Conservation (phyloP, 352 stramenopile genomes). For the Phytopythium boreale region DNA sequence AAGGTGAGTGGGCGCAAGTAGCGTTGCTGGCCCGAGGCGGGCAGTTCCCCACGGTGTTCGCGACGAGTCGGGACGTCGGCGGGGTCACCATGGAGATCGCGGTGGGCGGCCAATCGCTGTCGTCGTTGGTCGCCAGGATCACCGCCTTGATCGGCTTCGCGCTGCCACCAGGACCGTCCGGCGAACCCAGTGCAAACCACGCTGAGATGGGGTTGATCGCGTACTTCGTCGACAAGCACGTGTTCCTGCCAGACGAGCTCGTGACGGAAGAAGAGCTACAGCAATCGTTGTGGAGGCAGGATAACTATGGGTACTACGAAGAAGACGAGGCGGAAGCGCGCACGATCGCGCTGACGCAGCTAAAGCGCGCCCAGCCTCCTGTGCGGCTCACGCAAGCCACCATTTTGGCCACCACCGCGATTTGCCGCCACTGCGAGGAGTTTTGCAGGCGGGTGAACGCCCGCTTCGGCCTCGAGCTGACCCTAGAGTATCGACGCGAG, state of each 20-base stretch:
- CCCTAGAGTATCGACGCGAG: not conserved
- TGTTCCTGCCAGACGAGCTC: slow-evolving; percentile 5
- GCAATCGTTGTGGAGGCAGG: not conserved
- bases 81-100: not conserved
- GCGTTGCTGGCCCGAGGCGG: not conserved
- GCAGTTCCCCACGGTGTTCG: not conserved
- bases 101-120: not conserved
- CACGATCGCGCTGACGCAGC: not conserved
- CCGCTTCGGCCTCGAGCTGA: not conserved
- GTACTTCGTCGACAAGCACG: slow-evolving; percentile 15
- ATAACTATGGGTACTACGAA: not conserved
- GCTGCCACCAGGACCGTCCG: not conserved
- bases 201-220: slow-evolving; percentile 9
- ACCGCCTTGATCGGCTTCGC: not conserved
- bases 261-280: not conserved
- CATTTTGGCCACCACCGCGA: not conserved
- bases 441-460: not conserved
- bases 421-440: not conserved
- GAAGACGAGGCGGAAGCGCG: not conserved
- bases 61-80: not conserved
- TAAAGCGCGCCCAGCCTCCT: not conserved
- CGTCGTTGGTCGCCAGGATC: not conserved
- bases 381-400: not conserved
- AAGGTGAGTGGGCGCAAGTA: not conserved
- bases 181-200: not conserved